A percentile compares a stretch with the other conserved stretches of the same genome.
Evolutionary conservation across 257 asterid genomes (phyloP).

Genomic region (Apocynum venetum): DNA sequence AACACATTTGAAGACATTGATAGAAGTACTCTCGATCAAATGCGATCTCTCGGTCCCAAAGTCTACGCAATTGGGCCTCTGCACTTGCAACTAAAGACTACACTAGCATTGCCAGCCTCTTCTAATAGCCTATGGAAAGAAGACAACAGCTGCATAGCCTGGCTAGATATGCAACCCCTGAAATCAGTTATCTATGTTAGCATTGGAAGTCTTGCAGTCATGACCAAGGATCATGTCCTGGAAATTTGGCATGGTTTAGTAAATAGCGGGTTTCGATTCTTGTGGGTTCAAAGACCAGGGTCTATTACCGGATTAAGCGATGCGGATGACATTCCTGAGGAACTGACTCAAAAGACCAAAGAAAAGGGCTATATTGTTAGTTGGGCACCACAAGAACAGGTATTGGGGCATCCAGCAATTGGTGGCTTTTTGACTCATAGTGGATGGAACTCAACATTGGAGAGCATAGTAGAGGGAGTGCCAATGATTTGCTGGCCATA

Average conservation of each 20-base stretch:
- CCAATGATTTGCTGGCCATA: constrained; percentile 72
- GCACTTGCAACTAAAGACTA: constrained; percentile 41
- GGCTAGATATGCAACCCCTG: constrained; percentile 55
- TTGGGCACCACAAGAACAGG: constrained; percentile 73
- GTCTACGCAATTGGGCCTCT: constrained; percentile 65
- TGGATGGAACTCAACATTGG: constrained; percentile 72
- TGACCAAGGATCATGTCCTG: constrained; percentile 34
- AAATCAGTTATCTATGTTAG: constrained; percentile 66
- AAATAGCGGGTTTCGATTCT: constrained; percentile 46
- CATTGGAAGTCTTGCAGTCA: constrained; percentile 49
- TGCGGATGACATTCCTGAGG: constrained; percentile 20
- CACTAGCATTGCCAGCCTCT: constrained; percentile 4
- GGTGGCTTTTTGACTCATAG: constrained; percentile 63
- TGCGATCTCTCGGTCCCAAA: constrained; percentile 38
- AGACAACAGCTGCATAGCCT: constrained; percentile 26
- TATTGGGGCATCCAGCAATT: constrained; percentile 46
- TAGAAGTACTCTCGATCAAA: constrained; percentile 34
- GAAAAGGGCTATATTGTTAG: constrained; percentile 48
- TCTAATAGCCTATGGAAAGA: constrained; percentile 23
- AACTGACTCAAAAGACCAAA: constrained; percentile 23
- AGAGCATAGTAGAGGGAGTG: constrained; percentile 47
- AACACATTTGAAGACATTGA: constrained; percentile 70
- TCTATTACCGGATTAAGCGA: constrained; percentile 25
- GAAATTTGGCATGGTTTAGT: constrained; percentile 64
- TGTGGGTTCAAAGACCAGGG: constrained; percentile 57